These are phyloP conservation scores for Spathaspora sp. DNA, from an alignment of 1,139 yeast species.

Conservation along the genomic window DNA sequence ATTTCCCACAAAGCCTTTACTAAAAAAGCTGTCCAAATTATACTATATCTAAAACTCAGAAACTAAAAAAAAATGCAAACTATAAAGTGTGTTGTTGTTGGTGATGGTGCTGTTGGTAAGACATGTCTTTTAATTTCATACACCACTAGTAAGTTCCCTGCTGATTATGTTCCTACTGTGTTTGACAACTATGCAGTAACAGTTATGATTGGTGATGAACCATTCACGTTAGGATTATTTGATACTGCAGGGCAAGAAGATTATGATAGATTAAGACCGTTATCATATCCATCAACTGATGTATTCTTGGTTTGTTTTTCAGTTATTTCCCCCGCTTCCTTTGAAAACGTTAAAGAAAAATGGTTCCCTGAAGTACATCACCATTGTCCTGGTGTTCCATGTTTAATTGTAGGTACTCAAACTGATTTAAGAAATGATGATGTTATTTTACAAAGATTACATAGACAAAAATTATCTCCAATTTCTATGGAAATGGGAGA, in stretches of 20 bases:
- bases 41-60: background rate
- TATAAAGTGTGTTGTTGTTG: slow-evolving; percentile 94
- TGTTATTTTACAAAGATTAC: slow-evolving; percentile 81
- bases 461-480: slow-evolving; percentile 87
- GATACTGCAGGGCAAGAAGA: slow-evolving; percentile 99
- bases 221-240: slow-evolving; percentile 90
- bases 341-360: slow-evolving; percentile 95
- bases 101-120: slow-evolving; percentile 98
- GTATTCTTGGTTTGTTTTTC: slow-evolving; percentile 93
- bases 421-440: slow-evolving; percentile 93
- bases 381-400: slow-evolving; percentile 91
- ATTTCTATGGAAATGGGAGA: slow-evolving; percentile 88
- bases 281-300: slow-evolving; percentile 95
- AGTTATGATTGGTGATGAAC: slow-evolving; percentile 98
- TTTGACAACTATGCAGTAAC: slow-evolving; percentile 98
- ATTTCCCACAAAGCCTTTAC: too few relatives aligned
- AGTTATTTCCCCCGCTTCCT: slow-evolving; percentile 95
- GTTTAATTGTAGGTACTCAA: slow-evolving; percentile 94
- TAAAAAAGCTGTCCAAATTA: too few relatives aligned
- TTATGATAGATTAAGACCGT: slow-evolving; percentile 94
- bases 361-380: slow-evolving; percentile 99
- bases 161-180: slow-evolving; percentile 87
- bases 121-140: slow-evolving; percentile 89
- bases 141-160: slow-evolving; percentile 84
- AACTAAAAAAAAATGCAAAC: slow-evolving; percentile 58